Conservation (phyloP, 345 rosid species). For the Eucalyptus sp. region DNA sequence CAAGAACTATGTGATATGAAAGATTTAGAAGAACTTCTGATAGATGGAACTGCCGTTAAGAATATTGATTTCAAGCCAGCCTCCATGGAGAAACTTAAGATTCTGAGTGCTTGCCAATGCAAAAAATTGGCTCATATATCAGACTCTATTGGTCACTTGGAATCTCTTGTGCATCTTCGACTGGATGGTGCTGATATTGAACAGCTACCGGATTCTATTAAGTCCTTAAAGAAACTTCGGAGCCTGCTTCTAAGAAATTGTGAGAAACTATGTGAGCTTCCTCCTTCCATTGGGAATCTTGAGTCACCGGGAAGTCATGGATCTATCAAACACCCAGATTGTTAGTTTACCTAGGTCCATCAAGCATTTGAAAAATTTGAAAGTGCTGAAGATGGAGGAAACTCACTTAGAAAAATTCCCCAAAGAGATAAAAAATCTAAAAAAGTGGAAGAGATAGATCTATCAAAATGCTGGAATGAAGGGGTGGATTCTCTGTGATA, state of each 20-base stretch:
- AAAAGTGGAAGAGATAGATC: background rate
- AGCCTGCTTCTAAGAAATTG: background rate
- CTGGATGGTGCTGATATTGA: background rate
- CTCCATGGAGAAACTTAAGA: background rate
- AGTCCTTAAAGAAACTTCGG: background rate
- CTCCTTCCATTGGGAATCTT: constrained; percentile 2
- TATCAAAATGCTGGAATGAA: background rate
- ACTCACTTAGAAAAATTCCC: background rate
- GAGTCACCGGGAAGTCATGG: background rate
- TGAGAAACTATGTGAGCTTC: background rate
- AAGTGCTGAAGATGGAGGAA: background rate
- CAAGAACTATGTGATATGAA: background rate
- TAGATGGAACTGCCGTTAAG: background rate
- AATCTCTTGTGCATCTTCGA: background rate
- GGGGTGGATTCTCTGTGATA: background rate
- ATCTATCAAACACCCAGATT: background rate
- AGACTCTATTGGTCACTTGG: background rate
- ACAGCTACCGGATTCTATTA: background rate
- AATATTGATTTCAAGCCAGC: background rate
- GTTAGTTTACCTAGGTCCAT: background rate
- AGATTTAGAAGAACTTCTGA: background rate
- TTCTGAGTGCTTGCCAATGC: background rate
- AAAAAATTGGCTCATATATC: background rate
- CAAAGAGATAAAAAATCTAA: background rate
- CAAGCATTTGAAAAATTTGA: background rate